A percentile compares a stretch with the other conserved stretches of the same genome.
Evolutionary conservation across 2,329 filamentous ascomycete species (phyloP).

Genomic region (Tolypocladium inflatum): DNA sequence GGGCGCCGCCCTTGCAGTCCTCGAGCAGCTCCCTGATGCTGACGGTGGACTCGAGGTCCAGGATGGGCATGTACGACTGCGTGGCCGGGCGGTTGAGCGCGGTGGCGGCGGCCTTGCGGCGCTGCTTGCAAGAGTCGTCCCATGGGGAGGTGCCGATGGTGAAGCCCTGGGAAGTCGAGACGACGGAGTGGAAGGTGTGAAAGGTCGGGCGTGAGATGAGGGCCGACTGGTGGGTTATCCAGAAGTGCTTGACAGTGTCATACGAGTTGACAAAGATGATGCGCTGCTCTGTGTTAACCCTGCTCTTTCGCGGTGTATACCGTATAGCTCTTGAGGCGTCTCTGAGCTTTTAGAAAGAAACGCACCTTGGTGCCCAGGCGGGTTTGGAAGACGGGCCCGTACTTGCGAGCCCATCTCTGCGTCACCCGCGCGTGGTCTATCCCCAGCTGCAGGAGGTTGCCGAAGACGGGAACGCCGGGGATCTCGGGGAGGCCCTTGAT

Average conservation of each 20-base stretch:
- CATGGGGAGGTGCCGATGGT: conserved; percentile 79
- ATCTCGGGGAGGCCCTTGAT: conserved; percentile 54
- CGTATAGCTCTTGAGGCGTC: conserved; percentile 12
- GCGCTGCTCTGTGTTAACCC: conserved; percentile 27
- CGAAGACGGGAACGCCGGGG: conserved; percentile 52
- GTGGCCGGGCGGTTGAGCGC: conserved; percentile 68
- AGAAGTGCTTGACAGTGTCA: conserved; percentile 62
- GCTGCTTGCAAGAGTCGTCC: conserved; percentile 70
- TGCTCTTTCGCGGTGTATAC: neutral
- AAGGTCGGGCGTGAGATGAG: conserved; percentile 69
- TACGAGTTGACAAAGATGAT: conserved; percentile 74
- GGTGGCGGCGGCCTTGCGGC: conserved; percentile 70
- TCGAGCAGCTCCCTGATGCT: conserved; percentile 64
- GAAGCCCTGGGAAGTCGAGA: conserved; percentile 67
- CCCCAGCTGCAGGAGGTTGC: conserved; percentile 52
- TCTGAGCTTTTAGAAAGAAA: conserved; percentile 20
- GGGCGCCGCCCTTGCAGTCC: conserved; percentile 50
- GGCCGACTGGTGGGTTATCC: conserved; percentile 70
- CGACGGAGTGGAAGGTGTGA: conserved; percentile 74
- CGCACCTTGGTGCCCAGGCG: conserved; percentile 57
- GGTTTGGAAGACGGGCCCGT: conserved; percentile 56
- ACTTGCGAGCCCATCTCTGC: conserved; percentile 48
- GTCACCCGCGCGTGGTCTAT: conserved; percentile 45
- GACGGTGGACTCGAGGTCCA: conserved; percentile 64
- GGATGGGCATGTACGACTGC: conserved; percentile 72